Evolutionary conservation across 768 basidiomycete species (phyloP), one percentile per base, ranked within the genome.

Genomic region (Kwoniella sp.): DNA sequence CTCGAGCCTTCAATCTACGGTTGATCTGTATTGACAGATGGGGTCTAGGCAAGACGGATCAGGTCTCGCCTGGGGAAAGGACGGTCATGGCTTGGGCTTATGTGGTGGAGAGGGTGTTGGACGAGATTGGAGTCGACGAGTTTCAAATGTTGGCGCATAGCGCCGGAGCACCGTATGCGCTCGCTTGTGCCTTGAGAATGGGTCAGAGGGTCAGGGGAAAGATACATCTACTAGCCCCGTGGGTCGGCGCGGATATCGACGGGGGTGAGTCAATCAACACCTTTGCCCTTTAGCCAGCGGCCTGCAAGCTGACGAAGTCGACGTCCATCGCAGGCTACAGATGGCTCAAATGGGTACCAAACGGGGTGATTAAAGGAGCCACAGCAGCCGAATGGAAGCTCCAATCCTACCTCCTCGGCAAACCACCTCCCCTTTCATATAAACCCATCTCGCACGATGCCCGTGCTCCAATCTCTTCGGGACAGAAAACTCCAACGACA

Each of bases 351-450:
- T 98, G 93, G 76, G 90, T 99, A 6, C 95, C 95, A 0, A 91
- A 90, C 64, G 88, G 90, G 27, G 86, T 99, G 40, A 83, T 99
- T 67, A 92, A 90, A 82, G 93, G 93, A 0, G 95, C 93, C 0
- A 93, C 95, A 79, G 91, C 92, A 3, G 95, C 95, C 0, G 95
- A 99, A 76, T 97, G 93, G 93, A 92, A 90, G 79, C 83, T 98
- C 49, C 92, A 96, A 74, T 90, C 91, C 0, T 98, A 94, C 91
- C 91, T 91, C 88, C 86, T 99, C 29, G 96, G 95, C 68, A 97
- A 97, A 73, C 91, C 92, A 19, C 94, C 93, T 10, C 83, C 92
- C 46, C 84, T 89, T 3, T 44, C 56, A 1, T 92, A 88, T 72
- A 85, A 90, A 71, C 92, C 91, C 29, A 93, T 96, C 73, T 92